phyloP scores from a whole-genome alignment of 73 alveolate species.

The Paramecium bursaria region DNA sequence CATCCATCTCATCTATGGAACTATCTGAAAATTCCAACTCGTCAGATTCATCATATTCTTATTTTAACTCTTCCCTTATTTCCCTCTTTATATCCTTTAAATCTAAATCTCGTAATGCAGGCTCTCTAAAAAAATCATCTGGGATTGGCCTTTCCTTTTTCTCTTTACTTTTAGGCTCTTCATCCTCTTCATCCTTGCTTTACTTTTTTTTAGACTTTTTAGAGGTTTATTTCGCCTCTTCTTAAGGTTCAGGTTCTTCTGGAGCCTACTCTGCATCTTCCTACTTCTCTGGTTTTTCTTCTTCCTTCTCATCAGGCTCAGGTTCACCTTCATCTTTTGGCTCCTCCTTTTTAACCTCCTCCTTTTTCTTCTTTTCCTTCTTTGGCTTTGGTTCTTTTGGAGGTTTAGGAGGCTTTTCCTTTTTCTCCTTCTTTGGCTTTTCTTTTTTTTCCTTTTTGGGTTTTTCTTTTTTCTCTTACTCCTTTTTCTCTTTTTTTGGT shows the following conservation, averaged over 20 bases:
- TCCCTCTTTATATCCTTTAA: no score
- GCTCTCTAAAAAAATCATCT: neutral
- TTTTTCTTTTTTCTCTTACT: neutral
- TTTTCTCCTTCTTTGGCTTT: slow-evolving; percentile 7
- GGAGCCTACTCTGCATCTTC: neutral
- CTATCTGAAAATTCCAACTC: no score
- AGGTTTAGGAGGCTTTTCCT: neutral
- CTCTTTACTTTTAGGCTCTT: neutral
- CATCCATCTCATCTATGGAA: no score
- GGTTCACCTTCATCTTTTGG: neutral
- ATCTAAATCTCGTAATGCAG: neutral
- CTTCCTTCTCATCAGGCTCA: neutral
- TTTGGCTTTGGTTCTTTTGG: neutral
- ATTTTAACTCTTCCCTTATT: no score
- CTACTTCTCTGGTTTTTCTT: neutral
- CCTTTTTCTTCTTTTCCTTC: slow-evolving; percentile 24
- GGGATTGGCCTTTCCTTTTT: neutral
- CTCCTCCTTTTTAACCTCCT: slow-evolving; percentile 10
- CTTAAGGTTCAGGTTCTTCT: neutral
- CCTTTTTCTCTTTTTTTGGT: neutral
- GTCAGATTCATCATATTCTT: no score
- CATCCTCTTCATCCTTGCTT: neutral
- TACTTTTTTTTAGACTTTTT: neutral
- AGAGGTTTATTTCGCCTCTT: neutral
- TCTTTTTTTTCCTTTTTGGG: neutral